Evolutionary conservation across 306 rosid species (phyloP), one percentile per base, ranked within the genome.

Genomic region (Lithocarpus polystachyus): DNA sequence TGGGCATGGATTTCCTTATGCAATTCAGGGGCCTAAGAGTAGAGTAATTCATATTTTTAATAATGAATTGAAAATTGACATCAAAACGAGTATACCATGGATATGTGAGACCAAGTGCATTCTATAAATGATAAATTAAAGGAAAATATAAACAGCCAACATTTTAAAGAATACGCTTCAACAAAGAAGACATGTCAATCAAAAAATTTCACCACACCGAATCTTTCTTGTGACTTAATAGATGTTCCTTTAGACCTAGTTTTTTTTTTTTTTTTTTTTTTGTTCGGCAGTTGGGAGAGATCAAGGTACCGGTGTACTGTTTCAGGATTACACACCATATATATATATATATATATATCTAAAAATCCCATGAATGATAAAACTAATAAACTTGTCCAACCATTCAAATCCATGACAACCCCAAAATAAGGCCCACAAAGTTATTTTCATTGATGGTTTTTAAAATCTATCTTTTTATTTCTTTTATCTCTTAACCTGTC

Each of bases 21-120:
- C 84, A 94, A 80, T 76, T 86, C 92, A 26, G 92, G 94, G 74
- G 92, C 96, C 98, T 92, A 74, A 28, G 72, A 57, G 62, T 52
- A 75, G n/a, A 77, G 22, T 59, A 23, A 65, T 60, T 5, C 75
- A 69, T 60, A 75, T 77, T 73, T 65, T 56, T 7, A 64, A 65
- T 18, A 23, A 18, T 19, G 13, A 15, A 24, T 33, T 3, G 3
- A 35, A 31, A 31, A 31, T 35, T 67, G 35, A 33, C 26, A 53
- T 14, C 7, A 43, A 52, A 61, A 53, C 59, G 74, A 64, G 17
- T 10, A 15, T 9, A 13, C 35, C 37, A 6, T 6, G 31, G 33
- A 35, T 19, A 23, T 18, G 5, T 22, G 18, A 43, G 26, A 24
- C 19, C 19, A 35, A 35, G 22, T 11, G 5, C 18, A 54, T 57